Conservation (phyloP, 768 basidiomycete genomes). For the Boletales sp. region DNA sequence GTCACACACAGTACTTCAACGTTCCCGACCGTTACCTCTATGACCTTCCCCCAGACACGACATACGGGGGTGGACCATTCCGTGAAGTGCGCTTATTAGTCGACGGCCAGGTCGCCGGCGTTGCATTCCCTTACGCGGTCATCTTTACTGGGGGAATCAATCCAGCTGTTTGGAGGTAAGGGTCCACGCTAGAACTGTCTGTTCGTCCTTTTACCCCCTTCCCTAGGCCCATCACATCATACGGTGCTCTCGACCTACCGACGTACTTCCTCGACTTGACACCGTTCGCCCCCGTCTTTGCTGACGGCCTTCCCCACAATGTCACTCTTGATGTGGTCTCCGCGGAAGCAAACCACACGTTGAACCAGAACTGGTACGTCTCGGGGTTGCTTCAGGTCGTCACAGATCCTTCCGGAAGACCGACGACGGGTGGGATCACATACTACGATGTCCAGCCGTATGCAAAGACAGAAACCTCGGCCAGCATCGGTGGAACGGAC, state of each 20-base stretch:
- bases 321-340: constrained; percentile 73
- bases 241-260: constrained; percentile 73
- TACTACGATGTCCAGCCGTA: constrained; percentile 55
- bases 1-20: constrained; percentile 57
- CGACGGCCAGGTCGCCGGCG: constrained; percentile 52
- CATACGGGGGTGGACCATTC: constrained; percentile 50
- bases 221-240: constrained; percentile 66
- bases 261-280: constrained; percentile 78
- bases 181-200: neutral
- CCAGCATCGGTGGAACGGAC: constrained; percentile 40
- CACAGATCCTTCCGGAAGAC: constrained; percentile 57
- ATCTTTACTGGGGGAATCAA: constrained; percentile 77
- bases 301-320: constrained; percentile 65
- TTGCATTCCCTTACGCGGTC: constrained; percentile 54
- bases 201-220: neutral
- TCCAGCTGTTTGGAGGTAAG: constrained; percentile 65
- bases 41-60: constrained; percentile 48
- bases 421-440: constrained; percentile 67
- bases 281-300: constrained; percentile 68
- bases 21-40: constrained; percentile 55
- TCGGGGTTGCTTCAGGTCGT: constrained; percentile 67
- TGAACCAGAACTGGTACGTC: constrained; percentile 76
- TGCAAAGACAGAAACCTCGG: constrained; percentile 48
- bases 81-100: constrained; percentile 61
- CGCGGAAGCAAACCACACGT: constrained; percentile 59